phyloP scores from a whole-genome alignment of 352 stramenopile species.

The Pythium utonaiense region DNA sequence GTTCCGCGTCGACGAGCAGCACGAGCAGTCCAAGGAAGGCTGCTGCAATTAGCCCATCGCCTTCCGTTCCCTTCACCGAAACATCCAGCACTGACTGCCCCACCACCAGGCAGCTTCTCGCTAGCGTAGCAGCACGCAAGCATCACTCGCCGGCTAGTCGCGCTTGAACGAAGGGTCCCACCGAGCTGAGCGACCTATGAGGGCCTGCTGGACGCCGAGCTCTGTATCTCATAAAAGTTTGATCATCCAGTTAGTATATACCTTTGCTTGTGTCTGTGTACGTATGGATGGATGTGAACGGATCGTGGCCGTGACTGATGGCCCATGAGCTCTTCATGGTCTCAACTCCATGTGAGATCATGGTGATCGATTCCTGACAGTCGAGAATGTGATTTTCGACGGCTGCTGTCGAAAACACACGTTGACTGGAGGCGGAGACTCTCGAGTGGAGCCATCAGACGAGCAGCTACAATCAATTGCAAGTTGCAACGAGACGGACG shows the following conservation, averaged over 20 bases:
- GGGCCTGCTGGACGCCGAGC: background rate
- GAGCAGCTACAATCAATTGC: background rate
- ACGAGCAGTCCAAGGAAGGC: conserved; percentile 72
- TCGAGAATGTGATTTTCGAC: background rate
- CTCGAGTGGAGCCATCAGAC: conserved; percentile 6
- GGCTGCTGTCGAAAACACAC: background rate
- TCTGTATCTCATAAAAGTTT: background rate
- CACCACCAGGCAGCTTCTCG: too few relatives aligned
- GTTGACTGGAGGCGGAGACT: conserved; percentile 3
- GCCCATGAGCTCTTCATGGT: too few relatives aligned
- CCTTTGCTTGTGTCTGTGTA: background rate
- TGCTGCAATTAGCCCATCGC: conserved; percentile 54
- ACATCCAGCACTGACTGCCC: too few relatives aligned
- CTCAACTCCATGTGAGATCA: too few relatives aligned
- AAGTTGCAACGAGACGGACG: background rate
- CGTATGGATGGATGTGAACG: background rate
- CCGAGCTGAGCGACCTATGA: background rate
- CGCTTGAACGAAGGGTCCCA: background rate
- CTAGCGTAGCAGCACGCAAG: too few relatives aligned
- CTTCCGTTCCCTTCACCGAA: too few relatives aligned
- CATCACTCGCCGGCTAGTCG: background rate
- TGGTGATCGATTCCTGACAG: background rate
- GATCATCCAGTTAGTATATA: background rate
- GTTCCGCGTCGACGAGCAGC: conserved; percentile 81
- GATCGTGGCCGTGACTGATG: too few relatives aligned